A percentile compares a stretch with the other conserved stretches of the same genome.
Evolutionary conservation across 2,329 filamentous ascomycete genomes (phyloP).

Genomic region (Paecilomyces niveus): DNA sequence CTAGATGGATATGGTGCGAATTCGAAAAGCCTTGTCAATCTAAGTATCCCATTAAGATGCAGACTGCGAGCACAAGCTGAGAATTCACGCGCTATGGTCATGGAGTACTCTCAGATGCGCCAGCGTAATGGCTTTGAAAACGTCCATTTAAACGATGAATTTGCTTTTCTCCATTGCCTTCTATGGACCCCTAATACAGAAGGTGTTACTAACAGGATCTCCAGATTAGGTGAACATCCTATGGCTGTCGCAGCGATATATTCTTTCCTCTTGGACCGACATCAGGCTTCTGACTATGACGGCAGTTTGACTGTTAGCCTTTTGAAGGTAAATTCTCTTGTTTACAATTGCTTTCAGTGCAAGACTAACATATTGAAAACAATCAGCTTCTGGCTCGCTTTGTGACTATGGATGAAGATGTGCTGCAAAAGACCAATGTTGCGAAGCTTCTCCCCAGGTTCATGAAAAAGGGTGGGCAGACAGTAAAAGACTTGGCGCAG

Average conservation of each 20-base stretch:
- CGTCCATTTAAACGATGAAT: background rate
- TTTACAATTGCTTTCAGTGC: background rate
- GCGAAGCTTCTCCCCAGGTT: conserved; percentile 51
- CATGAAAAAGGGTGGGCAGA: conserved; percentile 52
- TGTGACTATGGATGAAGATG: conserved; percentile 50
- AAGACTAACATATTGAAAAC: background rate
- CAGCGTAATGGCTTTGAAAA: background rate
- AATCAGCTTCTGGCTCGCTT: conserved; percentile 47
- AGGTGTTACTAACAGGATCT: conserved; percentile 20
- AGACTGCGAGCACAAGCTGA: background rate
- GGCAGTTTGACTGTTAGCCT: conserved; percentile 38
- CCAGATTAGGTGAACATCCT: conserved; percentile 42
- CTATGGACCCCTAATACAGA: conserved; percentile 7
- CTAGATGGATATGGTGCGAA: background rate
- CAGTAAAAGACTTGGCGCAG: conserved; percentile 49
- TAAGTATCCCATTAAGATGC: background rate
- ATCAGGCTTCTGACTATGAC: conserved; percentile 42
- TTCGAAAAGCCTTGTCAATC: background rate
- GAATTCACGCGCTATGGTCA: background rate
- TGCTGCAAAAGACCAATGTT: conserved; percentile 54
- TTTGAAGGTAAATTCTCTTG: conserved; percentile 33
- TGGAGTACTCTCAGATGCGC: background rate
- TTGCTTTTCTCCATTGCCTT: background rate
- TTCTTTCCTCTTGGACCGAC: conserved; percentile 43
- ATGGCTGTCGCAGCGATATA: conserved; percentile 40